Evolutionary conservation across 2,329 filamentous ascomycete genomes (phyloP), one percentile per base, ranked within the genome.

Genomic region (Pseudopithomyces chartarum): DNA sequence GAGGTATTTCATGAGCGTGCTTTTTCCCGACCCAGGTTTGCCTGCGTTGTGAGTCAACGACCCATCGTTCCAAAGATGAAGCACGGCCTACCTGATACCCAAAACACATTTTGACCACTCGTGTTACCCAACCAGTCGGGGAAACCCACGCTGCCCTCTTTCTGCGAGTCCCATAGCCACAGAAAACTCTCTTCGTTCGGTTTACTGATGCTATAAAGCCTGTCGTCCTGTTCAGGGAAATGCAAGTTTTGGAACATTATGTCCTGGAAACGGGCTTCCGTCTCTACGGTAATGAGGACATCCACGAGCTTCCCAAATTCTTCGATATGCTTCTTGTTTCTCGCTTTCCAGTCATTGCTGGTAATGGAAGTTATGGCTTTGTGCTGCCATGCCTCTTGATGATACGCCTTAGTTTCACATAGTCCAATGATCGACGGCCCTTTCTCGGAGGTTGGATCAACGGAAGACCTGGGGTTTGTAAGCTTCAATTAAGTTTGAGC

Each of bases 11-110:
- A 81, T 80, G 1, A 82, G 67, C 0, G 79, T 81, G 0, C 78
- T 81, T 57, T 82, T 82, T 0, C 80, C 80, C 0, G 78, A 78
- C 0, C 80, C 80, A 2, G 80, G 75, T 33, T 81, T 67, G 12
- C 69, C 65, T 67, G 32, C 19, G 7, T 32, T 11, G 22, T 10
- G 6, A 7, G 12, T 56, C 20, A 52, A 46, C 13, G 26, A 20
- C 44, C 6, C 22, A 19, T 44, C 19, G 20, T 17, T 20, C 26
- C 36, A 11, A 10, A 11, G 29, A 15, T 34, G 8, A 2, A 40
- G 10, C 13, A 15, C 23, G 20, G 33, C 55, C 6, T 17, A 65
- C 65, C 70, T n/a, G 67, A 69, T 13, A 73, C 52, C 70, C 68
- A 73, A 44, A 69, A 73, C 3, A 73, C 52, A 47, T 67, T 67